Evolutionary conservation across 2,329 filamentous ascomycete species (phyloP).

Genomic region (Neophaeococcomyces mojaviensis): DNA sequence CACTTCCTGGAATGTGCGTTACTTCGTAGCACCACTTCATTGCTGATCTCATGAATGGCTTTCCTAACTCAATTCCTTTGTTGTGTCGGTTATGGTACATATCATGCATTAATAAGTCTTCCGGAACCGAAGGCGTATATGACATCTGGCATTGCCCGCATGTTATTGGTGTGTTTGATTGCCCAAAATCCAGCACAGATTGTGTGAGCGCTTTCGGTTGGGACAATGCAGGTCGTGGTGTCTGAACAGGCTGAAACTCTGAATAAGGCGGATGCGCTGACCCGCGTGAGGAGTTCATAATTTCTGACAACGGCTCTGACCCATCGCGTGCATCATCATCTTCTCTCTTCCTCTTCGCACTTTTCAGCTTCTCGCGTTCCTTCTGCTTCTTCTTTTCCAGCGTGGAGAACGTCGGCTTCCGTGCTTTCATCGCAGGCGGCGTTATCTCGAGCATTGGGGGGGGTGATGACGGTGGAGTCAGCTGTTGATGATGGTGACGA

Average conservation of each 20-base stretch:
- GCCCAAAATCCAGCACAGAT: conserved; percentile 54
- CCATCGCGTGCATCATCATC: conserved; percentile 22
- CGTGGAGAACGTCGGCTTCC: conserved; percentile 45
- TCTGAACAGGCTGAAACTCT: conserved; percentile 7
- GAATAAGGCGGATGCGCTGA: conserved; percentile 8
- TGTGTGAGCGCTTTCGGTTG: conserved; percentile 40
- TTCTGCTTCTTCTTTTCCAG: conserved; percentile 26
- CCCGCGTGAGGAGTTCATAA: conserved; percentile 19
- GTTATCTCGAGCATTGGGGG: conserved; percentile 36
- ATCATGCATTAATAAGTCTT: conserved; percentile 56
- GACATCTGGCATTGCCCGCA: conserved; percentile 60
- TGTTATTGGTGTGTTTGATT: conserved; percentile 40
- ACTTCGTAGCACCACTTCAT: conserved; percentile 46
- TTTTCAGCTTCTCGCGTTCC: conserved; percentile 18
- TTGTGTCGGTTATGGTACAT: conserved; percentile 57
- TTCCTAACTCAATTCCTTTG: conserved; percentile 54
- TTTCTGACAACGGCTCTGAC: conserved; percentile 23
- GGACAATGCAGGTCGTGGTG: conserved; percentile 5
- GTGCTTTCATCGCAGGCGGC: conserved; percentile 35
- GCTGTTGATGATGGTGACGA: conserved; percentile 13
- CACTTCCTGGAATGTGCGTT: conserved; percentile 43
- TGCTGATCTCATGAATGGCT: conserved; percentile 47
- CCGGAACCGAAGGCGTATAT: conserved; percentile 54
- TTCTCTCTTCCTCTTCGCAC: conserved; percentile 35
- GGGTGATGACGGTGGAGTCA: conserved; percentile 47